phyloP scores from a whole-genome alignment of 495 filamentous ascomycete genomes.

The Jackrogersella minutella region DNA sequence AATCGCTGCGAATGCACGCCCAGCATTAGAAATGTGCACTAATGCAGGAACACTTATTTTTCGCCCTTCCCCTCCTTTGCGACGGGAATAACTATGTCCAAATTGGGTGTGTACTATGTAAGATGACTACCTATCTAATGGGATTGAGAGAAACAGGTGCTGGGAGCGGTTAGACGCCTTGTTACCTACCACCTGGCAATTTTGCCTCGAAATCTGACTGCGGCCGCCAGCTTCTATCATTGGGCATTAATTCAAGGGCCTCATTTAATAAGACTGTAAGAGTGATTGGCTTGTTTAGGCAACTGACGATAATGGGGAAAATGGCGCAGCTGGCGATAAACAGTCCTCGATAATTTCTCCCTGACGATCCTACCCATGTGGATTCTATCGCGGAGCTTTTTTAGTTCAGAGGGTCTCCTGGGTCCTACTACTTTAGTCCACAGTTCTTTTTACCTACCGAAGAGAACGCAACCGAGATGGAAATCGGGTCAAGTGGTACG shows the following conservation, averaged over 20 bases:
- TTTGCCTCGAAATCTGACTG: not conserved
- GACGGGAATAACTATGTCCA: not conserved
- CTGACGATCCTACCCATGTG: conserved; percentile 35
- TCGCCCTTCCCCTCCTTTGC: not conserved
- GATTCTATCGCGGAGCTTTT: conserved; percentile 12
- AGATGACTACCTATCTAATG: not conserved
- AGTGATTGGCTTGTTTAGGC: conserved; percentile 24
- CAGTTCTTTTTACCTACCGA: conserved; percentile 18
- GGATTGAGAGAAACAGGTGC: not conserved
- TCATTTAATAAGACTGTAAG: not conserved
- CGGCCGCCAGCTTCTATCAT: conserved; percentile 3
- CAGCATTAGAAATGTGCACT: conserved; percentile 25
- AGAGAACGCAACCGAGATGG: conserved; percentile 32
- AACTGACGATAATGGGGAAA: conserved; percentile 9
- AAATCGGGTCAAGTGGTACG: conserved; percentile 39
- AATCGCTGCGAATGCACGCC: conserved; percentile 27
- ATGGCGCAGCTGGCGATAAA: conserved; percentile 23
- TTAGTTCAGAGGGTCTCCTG: too few relatives aligned
- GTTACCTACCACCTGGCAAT: conserved; percentile 13
- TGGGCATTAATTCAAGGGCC: conserved; percentile 5
- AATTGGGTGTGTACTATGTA: not conserved
- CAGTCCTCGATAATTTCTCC: conserved; percentile 26
- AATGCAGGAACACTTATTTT: conserved; percentile 40
- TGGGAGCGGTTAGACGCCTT: conserved; percentile 26
- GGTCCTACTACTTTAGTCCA: too few relatives aligned